These are phyloP conservation scores for Dictyostelium purpureum DNA, from an alignment of 78 protist genomes.

Conservation along the genomic window DNA sequence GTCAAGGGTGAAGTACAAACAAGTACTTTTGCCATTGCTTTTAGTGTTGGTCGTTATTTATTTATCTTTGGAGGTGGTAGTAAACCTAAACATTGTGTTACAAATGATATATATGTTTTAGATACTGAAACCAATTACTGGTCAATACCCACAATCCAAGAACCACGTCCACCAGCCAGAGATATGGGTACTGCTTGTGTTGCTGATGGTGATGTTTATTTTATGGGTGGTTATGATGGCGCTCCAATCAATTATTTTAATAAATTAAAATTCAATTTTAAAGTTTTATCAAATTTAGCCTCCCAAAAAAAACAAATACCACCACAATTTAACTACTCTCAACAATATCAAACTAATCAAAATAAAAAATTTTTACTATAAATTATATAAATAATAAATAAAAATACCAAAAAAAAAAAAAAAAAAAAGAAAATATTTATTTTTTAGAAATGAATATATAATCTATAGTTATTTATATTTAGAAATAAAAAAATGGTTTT, in stretches of 20 bases:
- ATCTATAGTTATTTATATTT: not conserved
- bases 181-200: constrained; percentile 83
- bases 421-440: not conserved
- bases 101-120: constrained; percentile 62
- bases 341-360: too few species aligned
- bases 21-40: constrained; percentile 77
- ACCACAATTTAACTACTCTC: not conserved
- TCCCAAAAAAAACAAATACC: not conserved
- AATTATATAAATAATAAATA: too few species aligned
- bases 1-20: constrained; percentile 77
- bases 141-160: constrained; percentile 37
- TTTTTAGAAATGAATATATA: not conserved
- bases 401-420: not conserved
- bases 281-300: constrained; percentile 32
- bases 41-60: constrained; percentile 55
- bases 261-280: constrained; percentile 48
- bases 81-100: constrained; percentile 63
- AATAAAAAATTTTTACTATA: not conserved
- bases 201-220: constrained; percentile 65
- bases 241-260: constrained; percentile 72
- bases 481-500: not conserved
- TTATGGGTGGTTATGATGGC: constrained; percentile 77
- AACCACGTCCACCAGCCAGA: constrained; percentile 60
- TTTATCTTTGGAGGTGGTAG: constrained; percentile 82
- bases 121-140: constrained; percentile 65